Base-by-base conservation (phyloP, 257 asterid genomes). In the Petrea volubilis region DNA sequence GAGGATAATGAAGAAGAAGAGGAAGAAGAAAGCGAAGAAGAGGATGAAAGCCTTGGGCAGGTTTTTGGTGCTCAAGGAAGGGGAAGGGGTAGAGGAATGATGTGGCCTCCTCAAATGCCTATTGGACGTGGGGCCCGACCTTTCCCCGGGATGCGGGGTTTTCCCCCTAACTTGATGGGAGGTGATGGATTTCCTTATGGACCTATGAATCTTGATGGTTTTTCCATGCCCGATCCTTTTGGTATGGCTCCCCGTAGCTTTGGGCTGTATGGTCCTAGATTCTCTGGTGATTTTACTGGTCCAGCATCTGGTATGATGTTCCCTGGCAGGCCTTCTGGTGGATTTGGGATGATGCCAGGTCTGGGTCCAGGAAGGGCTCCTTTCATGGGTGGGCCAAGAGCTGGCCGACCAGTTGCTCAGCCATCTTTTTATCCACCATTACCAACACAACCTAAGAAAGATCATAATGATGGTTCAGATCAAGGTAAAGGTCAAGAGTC, bases 1-100 rank as follows among this genome's bases (percentile, higher is more conserved):
- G 97, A 90, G 79, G 96, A 92, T 73, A 87, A 92, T 46, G 96
- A 92, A 79, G 96, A 92, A 74, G 98, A 92, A 77, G 96, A 92
- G 73, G 97, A 92, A 77, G 97, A 89, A 64, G 97, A 89, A 80
- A 83, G 89, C 40, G 95, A 90, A 67, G 96, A 92, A 67, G 96
- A 89, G 66, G 94, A 92, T 20, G 96, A 89, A 80, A 81, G 70
- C 78, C 77, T 64, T 38, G 85, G 82, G 14, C 90, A 80, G 61
- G 86, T 24, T 18, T 83, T 82, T 3, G 91, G 76, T 56, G 81
- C 77, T 49, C 88, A 80, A 73, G 94, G 96, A 33, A 80, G 96
- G 81, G 97, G 96, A 62, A 83, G 97, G 65, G 96, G 96, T 17
- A 79, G 94, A 78, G 98, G 97, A 73, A 87, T 87, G 87, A 80